Evolutionary conservation across 2,329 filamentous ascomycete species (phyloP), one percentile per base, ranked within the genome.

Genomic region (Botrytis cinerea): DNA sequence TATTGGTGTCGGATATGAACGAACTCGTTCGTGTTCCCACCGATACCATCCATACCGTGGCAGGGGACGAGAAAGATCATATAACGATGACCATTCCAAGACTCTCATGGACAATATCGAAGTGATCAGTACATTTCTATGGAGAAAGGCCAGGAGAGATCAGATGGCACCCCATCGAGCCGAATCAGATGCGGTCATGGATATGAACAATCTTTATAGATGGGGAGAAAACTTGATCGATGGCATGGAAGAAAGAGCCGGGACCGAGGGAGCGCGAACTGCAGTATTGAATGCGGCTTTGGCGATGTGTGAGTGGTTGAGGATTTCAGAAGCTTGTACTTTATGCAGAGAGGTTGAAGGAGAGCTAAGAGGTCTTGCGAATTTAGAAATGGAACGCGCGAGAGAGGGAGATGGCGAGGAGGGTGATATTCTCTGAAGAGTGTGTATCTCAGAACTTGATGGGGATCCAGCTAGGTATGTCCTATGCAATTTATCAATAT

Each of bases 31-130:
- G 54, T 59, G 71, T 32, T 61, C 57, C 25, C 28, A 16, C 20
- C 60, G 46, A 12, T 35, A 43, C 25, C 48, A 71, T 40, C 75
- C 60, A 48, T 74, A 75, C 62, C 74, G 73, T 40, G 73, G 74
- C 5, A 74, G 71, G 46, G n/a, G 22, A 38, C 66, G 32, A 32
- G 51, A 72, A 48, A 57, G 48, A 22, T 54, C 35, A 35, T 68
- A 72, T 20, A 68, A 72, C 25, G 71, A 72, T 10, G 70, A 59
- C 38, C 35, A 46, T 10, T 59, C 48, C 7, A 63, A 62, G 18
- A 76, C 73, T 4, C 70, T 78, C 14, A 79, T 79, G 76, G 78
- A 78, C 61, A 77, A 78, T 46, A 76, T 78, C 45, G 73, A 74
- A 18, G 35, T 28, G 9, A 77, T 78, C 51, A 72, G 72, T 46